Evolutionary conservation across 2,329 filamentous ascomycete genomes (phyloP).

Genomic region (Rutstroemia sp.): DNA sequence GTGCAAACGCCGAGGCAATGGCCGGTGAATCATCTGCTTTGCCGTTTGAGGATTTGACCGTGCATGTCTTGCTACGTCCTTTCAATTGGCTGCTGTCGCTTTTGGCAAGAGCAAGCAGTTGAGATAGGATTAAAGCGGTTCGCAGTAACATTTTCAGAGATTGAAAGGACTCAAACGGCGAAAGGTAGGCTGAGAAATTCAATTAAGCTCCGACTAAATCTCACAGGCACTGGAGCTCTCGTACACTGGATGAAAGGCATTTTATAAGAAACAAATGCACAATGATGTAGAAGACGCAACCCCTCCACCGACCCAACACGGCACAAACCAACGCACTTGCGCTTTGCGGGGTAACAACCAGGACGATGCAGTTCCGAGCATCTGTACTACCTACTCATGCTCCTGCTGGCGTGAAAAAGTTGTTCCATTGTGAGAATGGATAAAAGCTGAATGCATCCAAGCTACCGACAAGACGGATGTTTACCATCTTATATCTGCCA

Average conservation of each 20-base stretch:
- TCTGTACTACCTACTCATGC: not conserved
- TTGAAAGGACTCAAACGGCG: no score
- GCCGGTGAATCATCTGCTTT: slow-evolving; percentile 35
- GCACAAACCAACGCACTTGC: not conserved
- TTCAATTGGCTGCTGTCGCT: not conserved
- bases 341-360: not conserved
- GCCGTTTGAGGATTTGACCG: slow-evolving; percentile 29
- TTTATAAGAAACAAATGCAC: not conserved
- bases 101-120: not conserved
- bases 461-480: not conserved
- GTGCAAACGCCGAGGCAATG: slow-evolving; percentile 31
- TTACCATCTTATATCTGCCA: not conserved
- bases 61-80: slow-evolving; percentile 4
- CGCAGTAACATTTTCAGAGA: not conserved
- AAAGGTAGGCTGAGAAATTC: no score
- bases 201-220: no score
- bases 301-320: no score
- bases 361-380: not conserved
- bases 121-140: not conserved
- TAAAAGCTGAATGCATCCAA: not conserved
- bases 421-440: not conserved
- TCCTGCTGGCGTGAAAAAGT: not conserved
- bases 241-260: not conserved
- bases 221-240: no score
- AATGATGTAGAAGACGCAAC: no score